phyloP scores from a whole-genome alignment of 768 basidiomycete genomes.

The Plicaturopsis crispa region DNA sequence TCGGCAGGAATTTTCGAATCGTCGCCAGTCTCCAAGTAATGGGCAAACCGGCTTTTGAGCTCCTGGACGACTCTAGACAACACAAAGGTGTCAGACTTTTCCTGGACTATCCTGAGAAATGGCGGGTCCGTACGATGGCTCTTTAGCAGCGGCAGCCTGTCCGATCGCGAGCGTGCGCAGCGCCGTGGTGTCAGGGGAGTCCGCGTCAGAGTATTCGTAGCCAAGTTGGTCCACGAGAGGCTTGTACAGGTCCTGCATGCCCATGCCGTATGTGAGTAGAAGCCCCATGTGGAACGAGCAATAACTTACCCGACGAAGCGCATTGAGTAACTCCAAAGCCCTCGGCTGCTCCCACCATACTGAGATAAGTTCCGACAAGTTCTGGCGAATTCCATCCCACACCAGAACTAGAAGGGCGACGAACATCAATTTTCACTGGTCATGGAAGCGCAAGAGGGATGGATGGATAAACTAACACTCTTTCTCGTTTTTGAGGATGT shows the following conservation, averaged over 20 bases:
- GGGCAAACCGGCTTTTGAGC: constrained; percentile 60
- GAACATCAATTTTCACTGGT: no score
- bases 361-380: constrained; percentile 43
- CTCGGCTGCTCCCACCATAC: constrained; percentile 82
- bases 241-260: constrained; percentile 52
- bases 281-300: no score
- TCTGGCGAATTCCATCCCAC: constrained; percentile 63
- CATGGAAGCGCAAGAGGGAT: not conserved
- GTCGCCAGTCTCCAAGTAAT: constrained; percentile 65
- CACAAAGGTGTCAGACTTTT: no score
- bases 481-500: constrained; percentile 62
- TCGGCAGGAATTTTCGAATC: constrained; percentile 77
- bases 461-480: constrained; percentile 48
- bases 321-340: constrained; percentile 45
- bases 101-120: no score
- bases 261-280: no score
- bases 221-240: constrained; percentile 78
- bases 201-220: constrained; percentile 60
- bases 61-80: constrained; percentile 65
- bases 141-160: constrained; percentile 41
- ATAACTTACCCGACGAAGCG: constrained; percentile 47
- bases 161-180: constrained; percentile 70
- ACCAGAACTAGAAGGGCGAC: constrained; percentile 55
- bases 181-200: constrained; percentile 60
- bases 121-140: constrained; percentile 25